Conservation (phyloP, 352 stramenopile species). For the Phytophthora pseudosyringae region DNA sequence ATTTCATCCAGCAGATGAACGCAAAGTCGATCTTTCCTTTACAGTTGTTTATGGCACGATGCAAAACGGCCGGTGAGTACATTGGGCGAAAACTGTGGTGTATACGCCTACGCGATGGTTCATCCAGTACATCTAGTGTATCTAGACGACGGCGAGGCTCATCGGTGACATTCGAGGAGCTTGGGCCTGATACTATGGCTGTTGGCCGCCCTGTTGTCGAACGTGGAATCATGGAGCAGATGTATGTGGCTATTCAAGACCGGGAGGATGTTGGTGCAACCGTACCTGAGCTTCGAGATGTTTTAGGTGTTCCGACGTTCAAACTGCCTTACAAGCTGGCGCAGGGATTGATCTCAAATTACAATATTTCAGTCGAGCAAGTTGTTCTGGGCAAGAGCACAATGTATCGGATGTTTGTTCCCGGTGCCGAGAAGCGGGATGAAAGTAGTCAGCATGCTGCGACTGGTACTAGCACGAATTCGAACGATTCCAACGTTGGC, state of each 20-base stretch:
- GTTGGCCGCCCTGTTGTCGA: constrained; percentile 60
- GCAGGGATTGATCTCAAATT: constrained; percentile 81
- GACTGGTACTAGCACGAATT: constrained; percentile 6
- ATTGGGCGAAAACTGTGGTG: constrained; percentile 85
- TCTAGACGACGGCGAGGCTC: constrained; percentile 12
- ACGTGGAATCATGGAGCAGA: constrained; percentile 83
- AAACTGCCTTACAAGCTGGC: constrained; percentile 85
- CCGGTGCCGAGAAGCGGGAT: constrained; percentile 18
- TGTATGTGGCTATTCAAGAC: constrained; percentile 67
- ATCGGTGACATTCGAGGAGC: constrained; percentile 30
- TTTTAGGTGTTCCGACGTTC: constrained; percentile 82
- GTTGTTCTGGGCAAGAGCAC: constrained; percentile 82
- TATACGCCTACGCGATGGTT: constrained; percentile 52
- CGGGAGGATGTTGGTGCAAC: constrained; percentile 59
- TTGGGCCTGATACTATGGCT: constrained; percentile 25
- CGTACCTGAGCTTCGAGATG: constrained; percentile 81
- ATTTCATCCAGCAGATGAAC: constrained; percentile 81
- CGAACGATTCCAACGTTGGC: constrained; percentile 16
- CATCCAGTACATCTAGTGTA: constrained; percentile 1
- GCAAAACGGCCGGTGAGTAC: constrained; percentile 64
- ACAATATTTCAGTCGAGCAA: constrained; percentile 79
- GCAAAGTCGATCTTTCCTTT: constrained; percentile 63
- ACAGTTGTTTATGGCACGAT: constrained; percentile 83
- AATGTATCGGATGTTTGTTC: constrained; percentile 86
- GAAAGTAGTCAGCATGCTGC: constrained; percentile 6